These are phyloP conservation scores for Leucaena leucocephala DNA, from an alignment of 306 rosid genomes.

Conservation along the genomic window DNA sequence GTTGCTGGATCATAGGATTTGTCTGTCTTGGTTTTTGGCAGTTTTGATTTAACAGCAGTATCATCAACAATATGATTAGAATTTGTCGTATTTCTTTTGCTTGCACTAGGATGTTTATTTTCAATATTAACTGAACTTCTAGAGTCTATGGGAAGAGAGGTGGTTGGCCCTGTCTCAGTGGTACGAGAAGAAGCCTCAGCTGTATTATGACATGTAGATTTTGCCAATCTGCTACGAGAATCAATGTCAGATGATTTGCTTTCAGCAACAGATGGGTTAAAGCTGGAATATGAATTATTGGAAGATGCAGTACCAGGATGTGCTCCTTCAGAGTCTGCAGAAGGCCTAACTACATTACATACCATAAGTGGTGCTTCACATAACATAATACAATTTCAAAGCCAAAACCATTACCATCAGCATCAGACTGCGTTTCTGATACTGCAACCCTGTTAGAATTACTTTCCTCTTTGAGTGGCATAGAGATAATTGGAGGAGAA, in stretches of 20 bases:
- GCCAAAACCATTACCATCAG: constrained; percentile 46
- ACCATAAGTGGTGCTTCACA: constrained; percentile 31
- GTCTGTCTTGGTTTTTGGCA: constrained; percentile 43
- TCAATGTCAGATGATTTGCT: constrained; percentile 42
- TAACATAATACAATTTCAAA: constrained; percentile 23
- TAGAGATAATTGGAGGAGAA: constrained; percentile 37
- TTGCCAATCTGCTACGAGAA: constrained; percentile 38
- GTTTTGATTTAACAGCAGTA: constrained; percentile 42
- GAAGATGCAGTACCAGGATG: constrained; percentile 35
- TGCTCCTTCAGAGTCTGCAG: constrained; percentile 48
- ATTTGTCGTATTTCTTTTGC: constrained; percentile 48
- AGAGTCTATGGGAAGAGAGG: constrained; percentile 31
- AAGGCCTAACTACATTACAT: constrained; percentile 39
- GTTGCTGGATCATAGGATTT: constrained; percentile 43
- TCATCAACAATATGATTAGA: constrained; percentile 43
- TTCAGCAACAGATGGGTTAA: constrained; percentile 42
- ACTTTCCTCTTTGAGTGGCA: constrained; percentile 36
- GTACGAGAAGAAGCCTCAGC: constrained; percentile 28
- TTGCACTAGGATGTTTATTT: constrained; percentile 42
- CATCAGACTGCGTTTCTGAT: constrained; percentile 32
- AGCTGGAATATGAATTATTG: constrained; percentile 33
- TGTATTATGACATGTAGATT: not conserved
- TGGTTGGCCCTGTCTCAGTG: constrained; percentile 31
- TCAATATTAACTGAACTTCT: constrained; percentile 39
- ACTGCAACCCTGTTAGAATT: constrained; percentile 29